Evolutionary conservation across 208 protist genomes (phyloP).

Genomic region (Trichomonas vaginalis): DNA sequence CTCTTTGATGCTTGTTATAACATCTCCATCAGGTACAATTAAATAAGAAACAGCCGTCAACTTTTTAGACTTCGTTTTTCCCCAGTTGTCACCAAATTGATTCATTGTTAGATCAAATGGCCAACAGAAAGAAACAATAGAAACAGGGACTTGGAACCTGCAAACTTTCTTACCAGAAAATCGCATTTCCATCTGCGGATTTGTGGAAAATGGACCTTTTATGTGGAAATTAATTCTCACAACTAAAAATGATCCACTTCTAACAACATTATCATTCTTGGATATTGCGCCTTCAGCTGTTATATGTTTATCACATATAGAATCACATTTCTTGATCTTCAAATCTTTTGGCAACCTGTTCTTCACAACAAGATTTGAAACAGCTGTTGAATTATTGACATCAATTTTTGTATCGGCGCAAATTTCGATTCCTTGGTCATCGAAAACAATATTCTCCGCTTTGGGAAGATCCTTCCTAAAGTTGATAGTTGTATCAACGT

Average conservation of each 20-base stretch:
- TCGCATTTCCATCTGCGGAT: neutral
- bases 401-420: neutral
- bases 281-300: neutral
- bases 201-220: neutral
- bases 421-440: neutral
- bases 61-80: neutral
- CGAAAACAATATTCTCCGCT: neutral
- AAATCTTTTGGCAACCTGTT: neutral
- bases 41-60: neutral
- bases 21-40: neutral
- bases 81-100: neutral
- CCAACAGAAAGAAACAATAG: neutral
- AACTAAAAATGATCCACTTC: neutral
- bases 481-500: neutral
- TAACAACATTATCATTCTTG: neutral
- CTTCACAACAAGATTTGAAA: neutral
- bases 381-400: neutral
- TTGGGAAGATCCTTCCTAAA: neutral
- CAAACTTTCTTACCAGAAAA: neutral
- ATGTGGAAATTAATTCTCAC: neutral
- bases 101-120: neutral
- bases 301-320: neutral
- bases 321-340: neutral
- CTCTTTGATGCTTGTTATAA: neutral
- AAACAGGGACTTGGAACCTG: neutral